Conservation (phyloP, 2,329 filamentous ascomycete species). For the Davidsoniella neocaledoniae region DNA sequence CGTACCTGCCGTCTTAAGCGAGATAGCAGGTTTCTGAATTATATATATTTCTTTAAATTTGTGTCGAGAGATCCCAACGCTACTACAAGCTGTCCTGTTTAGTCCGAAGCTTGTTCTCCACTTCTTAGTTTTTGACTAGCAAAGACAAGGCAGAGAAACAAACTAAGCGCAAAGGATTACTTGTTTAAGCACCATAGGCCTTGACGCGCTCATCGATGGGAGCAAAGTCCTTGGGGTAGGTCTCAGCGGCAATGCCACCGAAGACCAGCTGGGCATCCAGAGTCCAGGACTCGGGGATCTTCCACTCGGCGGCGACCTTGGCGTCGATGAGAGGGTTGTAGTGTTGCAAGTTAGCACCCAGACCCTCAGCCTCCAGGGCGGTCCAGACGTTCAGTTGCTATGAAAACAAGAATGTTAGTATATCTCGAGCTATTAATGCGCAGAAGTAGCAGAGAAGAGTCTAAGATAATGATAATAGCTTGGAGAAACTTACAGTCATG, state of each 20-base stretch:
- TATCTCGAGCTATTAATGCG: too few relatives aligned
- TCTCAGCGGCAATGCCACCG: conserved; percentile 41
- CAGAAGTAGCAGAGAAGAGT: neutral
- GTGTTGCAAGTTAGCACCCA: conserved; percentile 82
- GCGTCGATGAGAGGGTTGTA: conserved; percentile 77
- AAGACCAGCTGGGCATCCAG: conserved; percentile 77
- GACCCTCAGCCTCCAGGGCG: conserved; percentile 64
- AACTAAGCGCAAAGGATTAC: too few relatives aligned
- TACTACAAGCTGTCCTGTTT: too few relatives aligned
- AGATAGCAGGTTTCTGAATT: too few relatives aligned
- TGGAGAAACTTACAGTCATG: conserved; percentile 38
- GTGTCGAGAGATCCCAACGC: too few relatives aligned
- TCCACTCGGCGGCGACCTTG: conserved; percentile 52
- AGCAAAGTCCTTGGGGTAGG: conserved; percentile 46
- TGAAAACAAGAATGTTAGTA: neutral
- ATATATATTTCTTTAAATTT: too few relatives aligned
- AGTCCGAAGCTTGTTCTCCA: too few relatives aligned
- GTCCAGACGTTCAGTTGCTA: conserved; percentile 64
- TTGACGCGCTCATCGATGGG: conserved; percentile 51
- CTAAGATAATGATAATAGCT: neutral
- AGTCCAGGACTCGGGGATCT: conserved; percentile 54
- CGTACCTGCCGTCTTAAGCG: too few relatives aligned
- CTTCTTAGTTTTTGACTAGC: too few relatives aligned
- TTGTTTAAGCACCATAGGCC: conserved; percentile 36
- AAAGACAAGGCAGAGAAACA: too few relatives aligned